phyloP scores from a whole-genome alignment of 345 rosid species.

The Noccaea caerulescens region DNA sequence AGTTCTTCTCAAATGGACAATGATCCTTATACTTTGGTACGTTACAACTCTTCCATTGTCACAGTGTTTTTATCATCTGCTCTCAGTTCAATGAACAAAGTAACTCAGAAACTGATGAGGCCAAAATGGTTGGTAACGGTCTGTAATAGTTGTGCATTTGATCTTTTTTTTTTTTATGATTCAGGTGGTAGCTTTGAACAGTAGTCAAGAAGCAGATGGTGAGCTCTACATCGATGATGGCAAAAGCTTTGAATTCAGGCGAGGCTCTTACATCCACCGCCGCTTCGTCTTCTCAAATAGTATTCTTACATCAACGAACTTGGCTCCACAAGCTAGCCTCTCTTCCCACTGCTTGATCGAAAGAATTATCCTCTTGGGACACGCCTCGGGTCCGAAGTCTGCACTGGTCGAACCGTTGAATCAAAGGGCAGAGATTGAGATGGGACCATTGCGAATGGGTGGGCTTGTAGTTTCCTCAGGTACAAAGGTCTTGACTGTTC shows the following conservation, averaged over 20 bases:
- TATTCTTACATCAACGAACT: conserved; percentile 61
- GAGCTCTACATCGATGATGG: conserved; percentile 97
- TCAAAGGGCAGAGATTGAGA: conserved; percentile 60
- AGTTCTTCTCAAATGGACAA: conserved; percentile 94
- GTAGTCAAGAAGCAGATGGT: conserved; percentile 85
- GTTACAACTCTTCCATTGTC: conserved; percentile 27
- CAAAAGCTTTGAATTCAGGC: conserved; percentile 69
- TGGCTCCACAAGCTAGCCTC: conserved; percentile 52
- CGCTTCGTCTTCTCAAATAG: conserved; percentile 74
- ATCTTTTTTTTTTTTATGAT: not conserved
- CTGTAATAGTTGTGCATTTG: not conserved
- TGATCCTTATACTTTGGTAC: conserved; percentile 95
- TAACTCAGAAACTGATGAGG: not conserved
- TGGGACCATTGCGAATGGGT: conserved; percentile 66
- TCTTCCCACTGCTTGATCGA: conserved; percentile 65
- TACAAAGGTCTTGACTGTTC: conserved; percentile 64
- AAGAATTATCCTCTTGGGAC: conserved; percentile 81
- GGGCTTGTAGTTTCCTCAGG: conserved; percentile 39
- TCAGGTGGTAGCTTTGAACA: conserved; percentile 92
- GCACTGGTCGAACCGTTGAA: conserved; percentile 76
- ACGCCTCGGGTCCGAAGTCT: conserved; percentile 49
- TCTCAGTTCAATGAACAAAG: not conserved
- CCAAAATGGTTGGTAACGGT: not conserved
- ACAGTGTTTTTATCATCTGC: conserved; percentile 8
- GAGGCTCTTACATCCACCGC: conserved; percentile 81